phyloP scores from a whole-genome alignment of 2,329 filamentous ascomycete genomes.

The Aspergillus neoniger region DNA sequence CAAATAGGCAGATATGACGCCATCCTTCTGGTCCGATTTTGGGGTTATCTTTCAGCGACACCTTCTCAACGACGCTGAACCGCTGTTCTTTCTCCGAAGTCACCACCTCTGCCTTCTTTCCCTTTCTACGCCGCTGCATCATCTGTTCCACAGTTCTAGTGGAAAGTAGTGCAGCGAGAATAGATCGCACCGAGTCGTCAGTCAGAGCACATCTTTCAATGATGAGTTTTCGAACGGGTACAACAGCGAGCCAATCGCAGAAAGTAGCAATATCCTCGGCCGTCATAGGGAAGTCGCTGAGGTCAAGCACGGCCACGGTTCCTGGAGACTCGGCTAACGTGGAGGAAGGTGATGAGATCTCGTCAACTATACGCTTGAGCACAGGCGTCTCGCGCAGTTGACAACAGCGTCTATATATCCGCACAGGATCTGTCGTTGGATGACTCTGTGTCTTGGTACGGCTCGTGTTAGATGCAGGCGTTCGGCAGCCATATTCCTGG shows the following conservation, averaged over 20 bases:
- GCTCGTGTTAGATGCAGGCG: slow-evolving; percentile 31
- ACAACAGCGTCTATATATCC: slow-evolving; percentile 93
- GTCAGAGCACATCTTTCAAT: slow-evolving; percentile 84
- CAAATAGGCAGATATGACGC: slow-evolving; percentile 85
- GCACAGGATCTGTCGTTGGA: slow-evolving; percentile 85
- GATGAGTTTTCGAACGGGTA: slow-evolving; percentile 82
- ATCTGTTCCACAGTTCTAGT: slow-evolving; percentile 67
- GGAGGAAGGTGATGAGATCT: slow-evolving; percentile 73
- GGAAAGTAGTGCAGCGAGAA: slow-evolving; percentile 81
- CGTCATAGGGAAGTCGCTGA: slow-evolving; percentile 82
- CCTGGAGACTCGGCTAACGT: slow-evolving; percentile 65
- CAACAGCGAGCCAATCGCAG: slow-evolving; percentile 90
- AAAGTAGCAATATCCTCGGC: slow-evolving; percentile 81
- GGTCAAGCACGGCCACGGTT: slow-evolving; percentile 77
- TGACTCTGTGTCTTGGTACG: slow-evolving; percentile 60
- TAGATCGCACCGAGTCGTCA: slow-evolving; percentile 82
- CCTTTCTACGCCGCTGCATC: slow-evolving; percentile 50
- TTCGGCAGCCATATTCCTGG: slow-evolving; percentile 57
- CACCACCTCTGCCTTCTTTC: slow-evolving; percentile 40
- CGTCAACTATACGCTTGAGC: slow-evolving; percentile 86
- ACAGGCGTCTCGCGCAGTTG: slow-evolving; percentile 91
- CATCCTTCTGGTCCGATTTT: slow-evolving; percentile 85
- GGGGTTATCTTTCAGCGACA: slow-evolving; percentile 84
- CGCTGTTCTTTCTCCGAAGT: slow-evolving; percentile 34
- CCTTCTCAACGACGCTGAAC: slow-evolving; percentile 75